Percentiles rank a stretch among this genome's conserved stretches.
Evolutionary conservation across 75 land plant genomes (phyloP).

Genomic region (Isoetes taiwanensis): DNA sequence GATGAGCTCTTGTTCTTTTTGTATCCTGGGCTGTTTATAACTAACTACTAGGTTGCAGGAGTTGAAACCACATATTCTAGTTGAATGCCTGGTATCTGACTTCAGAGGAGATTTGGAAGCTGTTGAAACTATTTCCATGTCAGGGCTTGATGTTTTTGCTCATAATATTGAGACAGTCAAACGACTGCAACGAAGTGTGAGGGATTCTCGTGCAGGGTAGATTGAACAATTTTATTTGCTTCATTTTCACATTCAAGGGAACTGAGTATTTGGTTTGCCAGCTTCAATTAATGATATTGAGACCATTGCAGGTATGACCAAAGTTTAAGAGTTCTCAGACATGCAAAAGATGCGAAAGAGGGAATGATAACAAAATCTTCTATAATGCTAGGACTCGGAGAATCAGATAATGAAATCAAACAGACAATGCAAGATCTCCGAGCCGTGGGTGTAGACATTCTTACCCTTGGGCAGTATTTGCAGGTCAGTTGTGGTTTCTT

Average conservation of each 20-base stretch:
- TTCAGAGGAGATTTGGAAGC: constrained; percentile 79
- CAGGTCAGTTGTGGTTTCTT: no score
- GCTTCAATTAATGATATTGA: no score
- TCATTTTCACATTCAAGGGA: no score
- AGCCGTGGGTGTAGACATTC: constrained; percentile 51
- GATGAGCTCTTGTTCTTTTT: no score
- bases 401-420: constrained; percentile 71
- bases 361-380: constrained; percentile 67
- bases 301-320: constrained; percentile 74
- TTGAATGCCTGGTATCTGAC: constrained; percentile 95
- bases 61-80: constrained; percentile 82
- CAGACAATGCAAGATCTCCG: constrained; percentile 68
- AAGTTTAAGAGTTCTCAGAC: constrained; percentile 74
- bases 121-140: constrained; percentile 48
- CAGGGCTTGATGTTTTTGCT: constrained; percentile 94
- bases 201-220: constrained; percentile 95
- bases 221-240: no score
- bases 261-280: background rate
- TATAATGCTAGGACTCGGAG: constrained; percentile 90
- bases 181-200: constrained; percentile 80
- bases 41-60: no score
- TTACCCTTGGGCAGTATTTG: constrained; percentile 69
- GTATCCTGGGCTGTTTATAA: no score
- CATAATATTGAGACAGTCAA: constrained; percentile 94
- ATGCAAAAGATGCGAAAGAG: constrained; percentile 58